phyloP scores from a whole-genome alignment of 257 asterid genomes.

The Thymus quinquecostatus region DNA sequence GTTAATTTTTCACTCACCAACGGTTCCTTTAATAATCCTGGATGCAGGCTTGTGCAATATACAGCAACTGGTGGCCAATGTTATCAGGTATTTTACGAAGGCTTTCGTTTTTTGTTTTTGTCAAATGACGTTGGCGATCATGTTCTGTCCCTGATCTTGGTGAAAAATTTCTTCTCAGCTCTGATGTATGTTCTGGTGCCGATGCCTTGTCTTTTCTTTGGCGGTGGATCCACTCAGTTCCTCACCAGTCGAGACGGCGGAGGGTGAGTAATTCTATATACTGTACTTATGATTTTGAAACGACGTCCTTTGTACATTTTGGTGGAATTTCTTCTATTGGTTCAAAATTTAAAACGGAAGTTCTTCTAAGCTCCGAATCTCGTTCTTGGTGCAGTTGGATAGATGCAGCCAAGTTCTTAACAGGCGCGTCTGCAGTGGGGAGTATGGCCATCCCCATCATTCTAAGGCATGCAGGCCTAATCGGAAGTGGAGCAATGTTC shows the following conservation, averaged over 20 bases:
- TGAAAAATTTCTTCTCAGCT: conserved; percentile 54
- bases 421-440: conserved; percentile 98
- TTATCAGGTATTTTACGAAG: conserved; percentile 70
- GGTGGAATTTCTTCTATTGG: not conserved
- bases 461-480: conserved; percentile 82
- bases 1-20: conserved; percentile 11
- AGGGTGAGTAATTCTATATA: conserved; percentile 63
- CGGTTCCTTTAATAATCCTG: conserved; percentile 16
- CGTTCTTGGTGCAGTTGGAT: conserved; percentile 62
- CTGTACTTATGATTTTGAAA: not conserved
- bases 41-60: conserved; percentile 91
- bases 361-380: not conserved
- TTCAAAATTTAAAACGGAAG: not conserved
- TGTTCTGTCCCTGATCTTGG: conserved; percentile 16
- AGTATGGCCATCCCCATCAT: conserved; percentile 94
- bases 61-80: conserved; percentile 99
- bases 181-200: conserved; percentile 98
- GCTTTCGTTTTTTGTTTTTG: conserved; percentile 7
- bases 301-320: not conserved
- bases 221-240: conserved; percentile 96
- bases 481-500: conserved; percentile 91
- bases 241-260: conserved; percentile 94
- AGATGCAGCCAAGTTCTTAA: conserved; percentile 88
- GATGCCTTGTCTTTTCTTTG: conserved; percentile 96
- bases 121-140: conserved; percentile 7